Evolutionary conservation across 768 basidiomycete species (phyloP), one percentile per base, ranked within the genome.

Genomic region (Macrolepiota dolichaula): DNA sequence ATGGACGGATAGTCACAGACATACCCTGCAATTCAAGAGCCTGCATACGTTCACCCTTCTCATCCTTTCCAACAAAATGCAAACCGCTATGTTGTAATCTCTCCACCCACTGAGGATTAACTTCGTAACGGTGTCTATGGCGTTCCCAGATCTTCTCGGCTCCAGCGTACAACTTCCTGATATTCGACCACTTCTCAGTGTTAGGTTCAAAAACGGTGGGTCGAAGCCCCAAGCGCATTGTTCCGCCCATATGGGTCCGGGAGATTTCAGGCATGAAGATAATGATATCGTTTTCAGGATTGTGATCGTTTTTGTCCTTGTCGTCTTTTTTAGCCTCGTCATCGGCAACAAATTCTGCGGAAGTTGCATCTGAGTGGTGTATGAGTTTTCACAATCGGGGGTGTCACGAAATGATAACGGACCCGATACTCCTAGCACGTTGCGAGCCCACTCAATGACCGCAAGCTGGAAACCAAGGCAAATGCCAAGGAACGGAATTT

Each of bases 221-320:
- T n/a, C 96, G 87, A 44, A 98, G 81, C 24, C 97, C 97, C n/a
- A 98, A 84, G 12, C 97, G 89, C 97, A 99, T 99, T n/a, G 96
- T 99, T 22, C 97, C 97, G 55, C 97, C 97, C 86, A 98, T 94
- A 65, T 98, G 95, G 12, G 96, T 98, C 71, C 89, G 91, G 11
- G 94, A 97, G 67, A 99, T 92, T 72, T 99, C 97, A 17, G 97
- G 97, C 97, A 99, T 99, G 83, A 96, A 98, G 66, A 98, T 82
- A 74, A 98, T 80, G 59, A 95, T 81, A 0, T 90, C 91, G 64
- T 89, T 77, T n/a, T 76, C 72, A 32, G 29, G 29, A n/a, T n/a
- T n/a, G n/a, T n/a, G n/a, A n/a, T n/a, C n/a, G n/a, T n/a, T n/a
- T n/a, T n/a, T n/a, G n/a, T n/a, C n/a, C n/a, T n/a, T n/a, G n/a